Evolutionary conservation across 2,329 filamentous ascomycete species (phyloP), one percentile per base, ranked within the genome.

Genomic region (Exophiala calicioides): DNA sequence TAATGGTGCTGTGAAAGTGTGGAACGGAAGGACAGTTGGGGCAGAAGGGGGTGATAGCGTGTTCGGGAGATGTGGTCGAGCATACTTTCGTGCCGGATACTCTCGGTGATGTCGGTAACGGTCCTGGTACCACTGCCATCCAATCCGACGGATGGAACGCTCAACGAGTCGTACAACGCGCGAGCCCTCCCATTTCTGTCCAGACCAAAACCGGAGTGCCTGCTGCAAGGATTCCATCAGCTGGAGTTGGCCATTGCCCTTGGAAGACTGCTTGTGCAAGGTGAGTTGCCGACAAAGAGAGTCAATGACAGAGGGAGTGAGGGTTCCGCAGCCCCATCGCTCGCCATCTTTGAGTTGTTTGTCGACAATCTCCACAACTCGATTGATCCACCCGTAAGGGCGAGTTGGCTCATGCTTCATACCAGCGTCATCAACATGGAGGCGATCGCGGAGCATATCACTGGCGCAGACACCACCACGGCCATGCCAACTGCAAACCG

Each of bases 1-100:
- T 56, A 98, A 75, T 0, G 93, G 93, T 56, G 88, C 95, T 1
- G 93, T 98, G 62, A 98, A 98, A 0, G 93, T 97, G 66, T 98
- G 93, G 62, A 98, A 98, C 0, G 93, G 93, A 1, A 98, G 76
- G 1, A 98, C 90, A 0, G 93, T 98, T 2, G 93, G 93, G 4
- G 93, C 91, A 21, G 87, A 83, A 3, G 93, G 93, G 7, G 95
- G 79, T 1, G 86, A 79, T 23, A 98, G 74, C 31, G 77, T 78
- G 3, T 76, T 68, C 3, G 91, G 93, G 8, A 95, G 72, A 50
- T 81, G 82, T 8, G 88, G 87, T 40, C 93, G 77, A 24, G 73
- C 70, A 65, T 96, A 96, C 56, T 71, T 75, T 8, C 75, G 75
- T 5, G 70, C 58, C 3, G 78, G 69, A 16, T 81, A 77, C 44